These are phyloP conservation scores for Pichia sp. DNA, from an alignment of 1,139 yeast genomes.

Conservation along the genomic window DNA sequence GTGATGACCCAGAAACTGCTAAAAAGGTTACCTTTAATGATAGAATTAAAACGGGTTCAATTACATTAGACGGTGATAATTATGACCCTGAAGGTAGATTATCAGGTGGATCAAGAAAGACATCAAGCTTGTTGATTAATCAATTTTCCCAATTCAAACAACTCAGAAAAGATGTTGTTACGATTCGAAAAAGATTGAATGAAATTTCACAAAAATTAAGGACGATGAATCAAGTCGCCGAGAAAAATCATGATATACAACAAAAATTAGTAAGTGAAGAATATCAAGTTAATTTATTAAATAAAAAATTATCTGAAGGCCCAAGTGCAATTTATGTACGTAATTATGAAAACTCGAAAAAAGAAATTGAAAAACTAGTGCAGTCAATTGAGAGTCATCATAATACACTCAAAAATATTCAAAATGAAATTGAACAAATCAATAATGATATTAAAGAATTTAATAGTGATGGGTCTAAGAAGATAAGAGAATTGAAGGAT, in stretches of 20 bases:
- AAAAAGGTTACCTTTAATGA: constrained; percentile 83
- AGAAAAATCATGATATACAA: constrained; percentile 52
- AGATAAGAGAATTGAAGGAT: constrained; percentile 58
- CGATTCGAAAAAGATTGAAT: constrained; percentile 37
- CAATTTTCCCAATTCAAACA: constrained; percentile 64
- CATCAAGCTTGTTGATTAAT: constrained; percentile 51
- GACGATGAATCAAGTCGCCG: constrained; percentile 42
- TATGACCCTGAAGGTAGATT: constrained; percentile 96
- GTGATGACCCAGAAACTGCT: constrained; percentile 84
- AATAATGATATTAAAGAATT: constrained; percentile 82
- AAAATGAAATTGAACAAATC: constrained; percentile 45
- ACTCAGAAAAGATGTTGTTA: constrained; percentile 37
- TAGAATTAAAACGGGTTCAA: constrained; percentile 71
- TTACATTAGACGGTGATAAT: constrained; percentile 87
- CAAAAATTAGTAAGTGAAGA: constrained; percentile 58
- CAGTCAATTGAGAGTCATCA: constrained; percentile 26
- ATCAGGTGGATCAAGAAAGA: constrained; percentile 86
- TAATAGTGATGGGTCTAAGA: constrained; percentile 70
- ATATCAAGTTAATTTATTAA: constrained; percentile 62
- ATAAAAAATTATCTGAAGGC: constrained; percentile 54
- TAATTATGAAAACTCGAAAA: constrained; percentile 42
- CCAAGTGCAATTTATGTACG: constrained; percentile 45
- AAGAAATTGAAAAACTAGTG: constrained; percentile 44
- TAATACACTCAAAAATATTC: constrained; percentile 14
- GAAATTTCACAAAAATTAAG: constrained; percentile 38